Conservation (phyloP, 1,284 basidiomycete genomes). For the Puccinia novopanici region DNA sequence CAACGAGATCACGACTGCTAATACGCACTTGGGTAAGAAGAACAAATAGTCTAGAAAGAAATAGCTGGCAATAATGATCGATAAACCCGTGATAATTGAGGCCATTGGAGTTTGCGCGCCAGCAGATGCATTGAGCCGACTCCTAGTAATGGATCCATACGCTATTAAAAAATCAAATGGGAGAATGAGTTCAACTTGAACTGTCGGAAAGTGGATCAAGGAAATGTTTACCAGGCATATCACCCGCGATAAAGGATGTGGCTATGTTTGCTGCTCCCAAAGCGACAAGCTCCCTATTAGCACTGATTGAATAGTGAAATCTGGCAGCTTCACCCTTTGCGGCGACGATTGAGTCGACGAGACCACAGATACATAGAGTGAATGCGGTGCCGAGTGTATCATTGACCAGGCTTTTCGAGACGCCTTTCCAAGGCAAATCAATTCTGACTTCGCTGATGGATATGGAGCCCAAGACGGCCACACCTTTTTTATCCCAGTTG, state of each 20-base stretch:
- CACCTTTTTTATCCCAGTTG: constrained; percentile 74
- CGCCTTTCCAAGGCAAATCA: constrained; percentile 43
- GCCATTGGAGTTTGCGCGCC: constrained; percentile 86
- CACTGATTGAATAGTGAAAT: constrained; percentile 82
- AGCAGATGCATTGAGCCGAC: constrained; percentile 79
- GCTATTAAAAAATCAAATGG: constrained; percentile 26
- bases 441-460: constrained; percentile 36
- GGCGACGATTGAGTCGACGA: constrained; percentile 75
- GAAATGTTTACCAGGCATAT: constrained; percentile 34
- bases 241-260: constrained; percentile 33
- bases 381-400: constrained; percentile 48
- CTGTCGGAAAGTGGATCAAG: not conserved
- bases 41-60: constrained; percentile 78
- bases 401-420: constrained; percentile 32
- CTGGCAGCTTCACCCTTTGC: constrained; percentile 81
- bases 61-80: constrained; percentile 79
- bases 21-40: constrained; percentile 76
- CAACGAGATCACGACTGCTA: constrained; percentile 77
- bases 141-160: constrained; percentile 62
- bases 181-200: not conserved
- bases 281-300: constrained; percentile 86
- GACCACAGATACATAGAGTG: constrained; percentile 46
- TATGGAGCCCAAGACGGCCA: constrained; percentile 72
- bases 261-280: constrained; percentile 61
- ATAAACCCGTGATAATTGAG: constrained; percentile 72